phyloP scores from a whole-genome alignment of 202 grass and related monocot species.

The Sporobolus alterniflorus region DNA sequence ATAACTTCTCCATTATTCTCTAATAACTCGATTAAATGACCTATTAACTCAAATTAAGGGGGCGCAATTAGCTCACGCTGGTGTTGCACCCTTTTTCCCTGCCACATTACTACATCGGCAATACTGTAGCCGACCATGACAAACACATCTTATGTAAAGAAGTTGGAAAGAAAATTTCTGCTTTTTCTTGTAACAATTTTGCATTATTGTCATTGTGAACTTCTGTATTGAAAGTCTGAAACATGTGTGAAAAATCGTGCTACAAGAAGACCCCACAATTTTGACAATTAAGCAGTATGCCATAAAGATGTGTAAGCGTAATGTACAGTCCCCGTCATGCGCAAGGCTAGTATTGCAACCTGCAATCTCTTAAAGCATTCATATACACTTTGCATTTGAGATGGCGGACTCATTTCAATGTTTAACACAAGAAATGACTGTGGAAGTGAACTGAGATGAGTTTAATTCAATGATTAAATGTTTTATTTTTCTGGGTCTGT shows the following conservation, averaged over 20 bases:
- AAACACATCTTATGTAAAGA: neutral
- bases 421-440: neutral
- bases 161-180: neutral
- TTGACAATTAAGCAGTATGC: neutral
- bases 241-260: neutral
- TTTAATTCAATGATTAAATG: slow-evolving; percentile 6
- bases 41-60: no score
- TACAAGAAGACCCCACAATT: neutral
- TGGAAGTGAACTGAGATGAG: neutral
- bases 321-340: neutral
- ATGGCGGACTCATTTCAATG: neutral
- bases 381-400: neutral
- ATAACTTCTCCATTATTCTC: no score
- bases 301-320: neutral
- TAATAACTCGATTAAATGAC: no score
- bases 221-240: slow-evolving; percentile 6
- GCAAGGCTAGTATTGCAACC: slow-evolving; percentile 14
- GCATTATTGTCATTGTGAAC: neutral
- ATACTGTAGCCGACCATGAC: no score
- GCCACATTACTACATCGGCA: no score
- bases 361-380: slow-evolving; percentile 10
- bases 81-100: no score
- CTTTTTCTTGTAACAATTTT: neutral
- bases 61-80: no score
- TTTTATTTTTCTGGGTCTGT: neutral